Conservation (phyloP, 176 grass and related monocot genomes). For the Avena eriantha region DNA sequence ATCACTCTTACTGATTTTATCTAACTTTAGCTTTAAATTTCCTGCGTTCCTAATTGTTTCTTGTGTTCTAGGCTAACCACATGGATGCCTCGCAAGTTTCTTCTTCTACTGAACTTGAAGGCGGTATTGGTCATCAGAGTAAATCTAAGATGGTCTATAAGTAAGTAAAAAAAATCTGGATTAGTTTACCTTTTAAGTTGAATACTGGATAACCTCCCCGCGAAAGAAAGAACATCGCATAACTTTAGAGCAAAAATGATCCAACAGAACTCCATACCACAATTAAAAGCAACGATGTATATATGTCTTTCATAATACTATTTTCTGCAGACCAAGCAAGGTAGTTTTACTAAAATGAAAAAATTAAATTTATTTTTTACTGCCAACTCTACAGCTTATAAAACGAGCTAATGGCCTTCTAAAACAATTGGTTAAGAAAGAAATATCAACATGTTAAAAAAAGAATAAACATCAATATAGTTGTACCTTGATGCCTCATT, state of each 20-base stretch:
- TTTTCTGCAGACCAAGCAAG: constrained; percentile 18
- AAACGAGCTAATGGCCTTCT: background rate
- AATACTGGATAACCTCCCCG: background rate
- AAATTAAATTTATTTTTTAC: background rate
- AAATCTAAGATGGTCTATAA: constrained; percentile 53
- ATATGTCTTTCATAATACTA: background rate
- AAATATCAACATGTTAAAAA: background rate
- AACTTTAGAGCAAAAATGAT: constrained; percentile 10
- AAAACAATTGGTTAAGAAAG: background rate
- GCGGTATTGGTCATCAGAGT: constrained; percentile 23
- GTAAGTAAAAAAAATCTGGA: constrained; percentile 38
- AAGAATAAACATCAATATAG: background rate
- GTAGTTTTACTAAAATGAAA: constrained; percentile 2
- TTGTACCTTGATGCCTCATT: constrained; percentile 40
- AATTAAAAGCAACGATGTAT: constrained; percentile 9
- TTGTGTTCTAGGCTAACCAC: constrained; percentile 47
- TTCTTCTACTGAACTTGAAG: constrained; percentile 48
- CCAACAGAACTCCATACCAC: background rate
- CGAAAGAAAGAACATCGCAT: background rate
- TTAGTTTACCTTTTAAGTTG: background rate
- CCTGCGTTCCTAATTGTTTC: constrained; percentile 32
- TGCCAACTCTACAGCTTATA: background rate
- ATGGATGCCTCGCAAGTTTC: constrained; percentile 36
- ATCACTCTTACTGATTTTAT: constrained; percentile 24
- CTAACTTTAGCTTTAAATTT: background rate